Evolutionary conservation across 2,329 filamentous ascomycete species (phyloP).

Genomic region (Calonectria pauciramosa): DNA sequence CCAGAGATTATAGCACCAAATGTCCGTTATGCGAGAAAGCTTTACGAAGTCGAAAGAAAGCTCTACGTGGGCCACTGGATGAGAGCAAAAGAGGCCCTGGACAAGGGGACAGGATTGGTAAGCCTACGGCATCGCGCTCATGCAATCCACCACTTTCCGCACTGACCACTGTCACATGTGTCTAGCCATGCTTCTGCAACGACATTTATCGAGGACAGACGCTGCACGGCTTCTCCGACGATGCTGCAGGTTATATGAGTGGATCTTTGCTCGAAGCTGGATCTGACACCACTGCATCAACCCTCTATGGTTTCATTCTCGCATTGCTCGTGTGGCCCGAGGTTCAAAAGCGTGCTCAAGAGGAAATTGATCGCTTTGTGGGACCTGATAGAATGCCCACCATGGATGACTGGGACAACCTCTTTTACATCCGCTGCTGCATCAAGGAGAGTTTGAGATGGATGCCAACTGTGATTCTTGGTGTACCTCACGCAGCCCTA

Average conservation of each 20-base stretch:
- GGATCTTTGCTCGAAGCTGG: conserved; percentile 47
- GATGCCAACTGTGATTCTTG: conserved; percentile 46
- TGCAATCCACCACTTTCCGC: too few species aligned
- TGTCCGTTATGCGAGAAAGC: conserved; percentile 1
- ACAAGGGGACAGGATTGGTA: conserved; percentile 17
- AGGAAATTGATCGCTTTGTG: conserved; percentile 60
- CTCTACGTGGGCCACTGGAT: conserved; percentile 19
- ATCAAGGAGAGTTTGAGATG: conserved; percentile 52
- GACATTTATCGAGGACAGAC: conserved; percentile 33
- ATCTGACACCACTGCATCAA: conserved; percentile 48
- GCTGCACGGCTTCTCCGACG: conserved; percentile 34
- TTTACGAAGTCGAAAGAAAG: conserved; percentile 12
- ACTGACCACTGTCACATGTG: too few species aligned
- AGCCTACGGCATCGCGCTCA: not conserved
- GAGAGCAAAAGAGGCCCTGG: conserved; percentile 12
- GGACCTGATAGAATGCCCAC: conserved; percentile 57
- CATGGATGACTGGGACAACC: conserved; percentile 56
- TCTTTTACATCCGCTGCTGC: conserved; percentile 58
- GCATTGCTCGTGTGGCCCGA: conserved; percentile 61
- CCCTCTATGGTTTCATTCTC: conserved; percentile 53
- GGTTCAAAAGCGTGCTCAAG: conserved; percentile 57
- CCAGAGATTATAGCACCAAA: conserved; percentile 13
- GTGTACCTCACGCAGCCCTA: conserved; percentile 55
- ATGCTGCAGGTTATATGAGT: conserved; percentile 37
- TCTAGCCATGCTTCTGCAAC: conserved; percentile 38